Evolutionary conservation across 768 basidiomycete species (phyloP).

Genomic region (Boletus pseudo-olivaceus): DNA sequence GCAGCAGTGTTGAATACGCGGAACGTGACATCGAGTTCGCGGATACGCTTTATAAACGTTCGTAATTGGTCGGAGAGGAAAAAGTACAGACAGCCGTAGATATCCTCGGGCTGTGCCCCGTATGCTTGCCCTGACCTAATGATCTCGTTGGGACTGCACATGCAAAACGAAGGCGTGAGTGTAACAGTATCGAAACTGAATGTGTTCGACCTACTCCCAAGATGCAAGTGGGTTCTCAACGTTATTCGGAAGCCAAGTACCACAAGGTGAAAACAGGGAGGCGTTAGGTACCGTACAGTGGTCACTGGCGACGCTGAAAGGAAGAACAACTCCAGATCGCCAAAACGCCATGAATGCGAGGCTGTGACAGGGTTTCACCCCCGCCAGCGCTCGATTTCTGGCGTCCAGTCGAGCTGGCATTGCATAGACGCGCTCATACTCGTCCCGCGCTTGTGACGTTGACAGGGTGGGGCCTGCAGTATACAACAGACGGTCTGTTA

Average conservation of each 20-base stretch:
- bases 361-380: constrained; percentile 40
- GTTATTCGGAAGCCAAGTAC: constrained; percentile 39
- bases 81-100: constrained; percentile 49
- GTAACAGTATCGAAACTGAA: background rate
- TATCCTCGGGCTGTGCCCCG: constrained; percentile 38
- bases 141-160: constrained; percentile 36
- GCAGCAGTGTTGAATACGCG: constrained; percentile 34
- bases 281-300: constrained; percentile 40
- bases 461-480: constrained; percentile 23
- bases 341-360: constrained; percentile 39
- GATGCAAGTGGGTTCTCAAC: constrained; percentile 41
- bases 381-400: constrained; percentile 36
- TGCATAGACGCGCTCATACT: constrained; percentile 28
- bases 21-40: constrained; percentile 35
- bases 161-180: constrained; percentile 4
- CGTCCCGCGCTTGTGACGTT: constrained; percentile 21
- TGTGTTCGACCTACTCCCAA: constrained; percentile 41
- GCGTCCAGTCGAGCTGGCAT: constrained; percentile 39
- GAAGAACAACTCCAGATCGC: constrained; percentile 41
- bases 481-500: constrained; percentile 30
- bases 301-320: constrained; percentile 37
- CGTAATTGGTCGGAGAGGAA: constrained; percentile 38
- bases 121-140: constrained; percentile 33
- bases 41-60: constrained; percentile 36
- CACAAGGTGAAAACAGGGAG: constrained; percentile 42